Evolutionary conservation across 441 rosid species (phyloP).

Genomic region (Pelargonium myrrhifolium): DNA sequence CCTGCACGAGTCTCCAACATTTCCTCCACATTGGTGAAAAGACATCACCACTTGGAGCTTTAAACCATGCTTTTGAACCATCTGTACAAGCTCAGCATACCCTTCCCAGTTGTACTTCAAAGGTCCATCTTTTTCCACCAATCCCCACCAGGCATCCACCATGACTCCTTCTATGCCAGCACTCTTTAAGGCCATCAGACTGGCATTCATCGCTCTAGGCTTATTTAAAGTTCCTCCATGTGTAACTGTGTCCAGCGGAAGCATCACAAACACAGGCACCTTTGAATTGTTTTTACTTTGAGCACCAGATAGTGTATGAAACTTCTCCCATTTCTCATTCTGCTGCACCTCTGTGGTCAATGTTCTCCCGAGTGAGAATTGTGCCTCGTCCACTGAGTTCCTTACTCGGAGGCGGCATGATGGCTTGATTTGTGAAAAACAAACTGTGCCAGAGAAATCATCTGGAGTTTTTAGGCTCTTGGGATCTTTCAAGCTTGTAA

Average conservation of each 20-base stretch:
- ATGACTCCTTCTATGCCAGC: conserved; percentile 92
- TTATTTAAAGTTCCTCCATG: conserved; percentile 62
- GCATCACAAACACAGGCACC: conserved; percentile 88
- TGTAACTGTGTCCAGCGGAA: conserved; percentile 76
- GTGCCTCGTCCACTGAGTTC: conserved; percentile 34
- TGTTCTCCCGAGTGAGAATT: conserved; percentile 27
- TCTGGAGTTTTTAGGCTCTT: conserved; percentile 44
- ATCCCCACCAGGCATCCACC: conserved; percentile 99
- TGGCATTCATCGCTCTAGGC: conserved; percentile 81
- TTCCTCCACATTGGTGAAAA: conserved; percentile 96
- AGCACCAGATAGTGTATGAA: conserved; percentile 40
- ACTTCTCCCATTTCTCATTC: conserved; percentile 35
- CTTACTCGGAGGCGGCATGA: conserved; percentile 35
- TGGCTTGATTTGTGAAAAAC: conserved; percentile 47
- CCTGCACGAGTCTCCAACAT: conserved; percentile 99
- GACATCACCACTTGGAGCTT: conserved; percentile 94
- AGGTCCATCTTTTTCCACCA: conserved; percentile 95
- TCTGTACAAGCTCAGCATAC: conserved; percentile 69
- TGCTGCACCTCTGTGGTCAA: conserved; percentile 22
- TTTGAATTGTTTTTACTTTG: conserved; percentile 34
- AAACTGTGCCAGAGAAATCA: conserved; percentile 33
- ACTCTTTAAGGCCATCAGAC: conserved; percentile 86
- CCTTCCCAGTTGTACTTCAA: conserved; percentile 89
- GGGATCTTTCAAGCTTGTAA: conserved; percentile 50
- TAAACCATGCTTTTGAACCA: conserved; percentile 76